Evolutionary conservation across 495 filamentous ascomycete species (phyloP).

Genomic region (Penicillium pulvis): DNA sequence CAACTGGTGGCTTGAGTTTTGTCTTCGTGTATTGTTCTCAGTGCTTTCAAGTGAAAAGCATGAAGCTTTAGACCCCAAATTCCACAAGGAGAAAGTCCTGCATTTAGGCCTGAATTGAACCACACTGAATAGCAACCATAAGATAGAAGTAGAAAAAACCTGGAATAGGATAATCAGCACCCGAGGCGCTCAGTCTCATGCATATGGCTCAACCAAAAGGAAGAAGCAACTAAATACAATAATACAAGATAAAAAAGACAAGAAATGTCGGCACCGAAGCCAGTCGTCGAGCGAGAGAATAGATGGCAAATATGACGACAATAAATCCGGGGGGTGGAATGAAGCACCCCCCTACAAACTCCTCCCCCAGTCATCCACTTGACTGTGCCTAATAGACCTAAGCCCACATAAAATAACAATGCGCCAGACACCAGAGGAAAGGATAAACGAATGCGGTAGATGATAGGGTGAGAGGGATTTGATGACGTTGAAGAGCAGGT

Average conservation of each 20-base stretch:
- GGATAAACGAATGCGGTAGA: conserved; percentile 28
- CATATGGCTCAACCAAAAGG: conserved; percentile 16
- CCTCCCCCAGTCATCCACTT: conserved; percentile 26
- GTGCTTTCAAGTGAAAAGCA: no score
- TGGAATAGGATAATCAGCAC: conserved; percentile 10
- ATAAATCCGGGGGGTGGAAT: conserved; percentile 8
- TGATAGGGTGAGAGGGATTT: conserved; percentile 8
- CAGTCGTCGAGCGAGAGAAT: conserved; percentile 19
- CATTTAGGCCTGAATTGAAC: no score
- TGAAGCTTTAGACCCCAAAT: no score
- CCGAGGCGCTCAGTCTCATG: conserved; percentile 11
- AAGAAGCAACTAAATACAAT: conserved; percentile 28
- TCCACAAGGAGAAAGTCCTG: no score
- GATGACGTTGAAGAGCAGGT: conserved; percentile 8
- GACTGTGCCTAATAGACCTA: conserved; percentile 27
- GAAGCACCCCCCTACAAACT: conserved; percentile 29
- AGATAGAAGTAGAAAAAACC: not conserved
- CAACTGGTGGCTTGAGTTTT: no score
- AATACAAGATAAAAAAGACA: conserved; percentile 24
- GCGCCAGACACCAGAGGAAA: conserved; percentile 31
- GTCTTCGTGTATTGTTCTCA: no score
- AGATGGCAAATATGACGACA: conserved; percentile 21
- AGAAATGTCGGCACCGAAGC: conserved; percentile 15
- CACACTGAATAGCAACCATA: no score
- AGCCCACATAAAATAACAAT: conserved; percentile 17